Base-by-base conservation (phyloP, 768 basidiomycete species). In the Mycena alexandri region DNA sequence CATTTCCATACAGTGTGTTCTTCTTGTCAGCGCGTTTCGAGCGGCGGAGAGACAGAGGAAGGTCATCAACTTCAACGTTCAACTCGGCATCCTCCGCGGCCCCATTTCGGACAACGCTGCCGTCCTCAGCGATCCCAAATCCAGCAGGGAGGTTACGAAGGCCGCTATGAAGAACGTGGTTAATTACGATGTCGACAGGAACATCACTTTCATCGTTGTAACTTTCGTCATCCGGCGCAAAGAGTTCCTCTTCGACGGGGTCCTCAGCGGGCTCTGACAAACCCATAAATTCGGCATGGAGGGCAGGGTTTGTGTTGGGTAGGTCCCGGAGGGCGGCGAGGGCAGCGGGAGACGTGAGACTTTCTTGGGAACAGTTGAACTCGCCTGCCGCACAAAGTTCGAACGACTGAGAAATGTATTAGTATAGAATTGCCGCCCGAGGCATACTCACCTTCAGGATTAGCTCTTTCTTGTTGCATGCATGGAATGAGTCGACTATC, bases 401-500 rank as follows among this genome's bases (percentile, higher is more conserved):
- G 38, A 74, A 77, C 3, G 75, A 65, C 76, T 77, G n/a, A n/a
- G 43, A 12, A 36, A 14, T 22, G 17, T 44, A 46, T 53, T 3
- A 21, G 17, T 43, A 29, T 11, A 25, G 6, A 16, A 50, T 22
- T 29, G 5, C 16, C 29, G 38, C n/a, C 29, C 29, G n/a, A 34
- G n/a, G 56, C 10, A 11, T 33, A 64, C 73, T 48, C 25, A 79
- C 79, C 71, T 78, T 77, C 55, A 68, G 63, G 16, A 80, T 68
- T 11, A 79, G 51, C 5, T 71, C 73, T 12, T 68, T 65, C 10
- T 76, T 72, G 57, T 76, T 78, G 46, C 79, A 59, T 10, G 64
- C 73, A 5, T 72, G 53, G 47, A 67, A 76, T 0, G 75, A 74
- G 19, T 73, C 71, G 9, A 76, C 68, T 41, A 81, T 57, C 79